Evolutionary conservation across 208 protist genomes (phyloP), one percentile per base, ranked within the genome.

Genomic region (Trypanosoma caninum): DNA sequence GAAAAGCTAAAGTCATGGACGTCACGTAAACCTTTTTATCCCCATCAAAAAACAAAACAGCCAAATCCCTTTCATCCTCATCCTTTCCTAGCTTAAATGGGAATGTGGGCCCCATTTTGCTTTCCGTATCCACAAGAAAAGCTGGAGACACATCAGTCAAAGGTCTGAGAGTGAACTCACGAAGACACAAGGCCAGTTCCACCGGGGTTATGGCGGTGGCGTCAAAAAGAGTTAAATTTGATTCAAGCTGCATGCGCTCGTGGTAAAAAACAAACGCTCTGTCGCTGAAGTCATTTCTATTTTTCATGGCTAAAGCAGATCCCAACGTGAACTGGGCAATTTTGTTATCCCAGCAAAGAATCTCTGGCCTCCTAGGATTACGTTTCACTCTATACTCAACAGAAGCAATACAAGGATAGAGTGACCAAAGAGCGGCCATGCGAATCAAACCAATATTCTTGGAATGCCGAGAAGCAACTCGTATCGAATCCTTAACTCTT

Each of bases 321-420:
- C 74, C 69, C 48, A 62, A 67, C 9, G 72, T 69, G 57, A 91
- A 66, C 14, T 74, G 62, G 1, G 77, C 73, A 11, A 74, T 48
- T 55, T 89, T 90, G 73, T 89, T 88, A 65, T 95, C 88, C 83
- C 84, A 92, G 59, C 84, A 92, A 60, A 84, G 78, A 25, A 91
- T 66, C 50, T 85, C 73, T 31, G 82, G 67, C 16, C 69, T 65
- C 16, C 71, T 76, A 0, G 46, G 56, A 28, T 65, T 67, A 10
- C 80, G 78, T 46, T 81, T 86, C 1, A 72, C 71, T 30, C 72
- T 76, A 62, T 86, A 91, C 54, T 95, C 89, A 20, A 90, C 72
- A 13, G 79, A 84, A 16, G 81, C 85, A 40, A 93, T 64, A 4
- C 80, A 73, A 27, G 85, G 89, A 52, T 91, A 90, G 30, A 93